phyloP scores from a whole-genome alignment of 1,284 basidiomycete species.

The Neonothopanus nambi region DNA sequence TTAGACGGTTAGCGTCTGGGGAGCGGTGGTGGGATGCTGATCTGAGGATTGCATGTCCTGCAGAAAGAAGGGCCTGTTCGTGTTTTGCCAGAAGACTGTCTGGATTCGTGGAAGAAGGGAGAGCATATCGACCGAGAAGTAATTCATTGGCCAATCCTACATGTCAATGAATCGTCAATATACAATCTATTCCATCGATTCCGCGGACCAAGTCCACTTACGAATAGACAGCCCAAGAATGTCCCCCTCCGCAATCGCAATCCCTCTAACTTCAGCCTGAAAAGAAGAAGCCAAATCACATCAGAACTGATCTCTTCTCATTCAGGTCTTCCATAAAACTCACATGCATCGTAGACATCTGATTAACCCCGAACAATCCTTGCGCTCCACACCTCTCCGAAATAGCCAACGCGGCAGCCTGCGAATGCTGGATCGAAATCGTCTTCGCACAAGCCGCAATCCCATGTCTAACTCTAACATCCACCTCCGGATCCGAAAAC shows the following conservation, averaged over 20 bases:
- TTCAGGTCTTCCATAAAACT: slow-evolving; percentile 23
- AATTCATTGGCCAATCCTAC: slow-evolving; percentile 16
- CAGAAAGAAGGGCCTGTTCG: slow-evolving; percentile 28
- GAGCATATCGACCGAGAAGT: slow-evolving; percentile 10
- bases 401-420: slow-evolving; percentile 30
- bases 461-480: slow-evolving; percentile 35
- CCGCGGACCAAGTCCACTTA: slow-evolving; percentile 23
- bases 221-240: slow-evolving; percentile 39
- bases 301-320: neutral
- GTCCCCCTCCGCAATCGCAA: slow-evolving; percentile 46
- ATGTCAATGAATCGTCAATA: neutral
- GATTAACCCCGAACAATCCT: slow-evolving; percentile 45
- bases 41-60: too few species aligned
- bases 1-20: slow-evolving; percentile 20
- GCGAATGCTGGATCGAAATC: slow-evolving; percentile 33
- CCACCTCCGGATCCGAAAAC: slow-evolving; percentile 32
- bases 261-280: slow-evolving; percentile 40
- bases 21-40: slow-evolving; percentile 26
- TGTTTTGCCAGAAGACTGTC: slow-evolving; percentile 9
- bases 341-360: slow-evolving; percentile 39
- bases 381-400: slow-evolving; percentile 53
- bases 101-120: slow-evolving; percentile 15
- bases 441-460: too few species aligned
- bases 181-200: neutral
- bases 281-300: too few species aligned